Conservation (phyloP, 2,329 filamentous ascomycete genomes). For the Neopestalotiopsis rosae region DNA sequence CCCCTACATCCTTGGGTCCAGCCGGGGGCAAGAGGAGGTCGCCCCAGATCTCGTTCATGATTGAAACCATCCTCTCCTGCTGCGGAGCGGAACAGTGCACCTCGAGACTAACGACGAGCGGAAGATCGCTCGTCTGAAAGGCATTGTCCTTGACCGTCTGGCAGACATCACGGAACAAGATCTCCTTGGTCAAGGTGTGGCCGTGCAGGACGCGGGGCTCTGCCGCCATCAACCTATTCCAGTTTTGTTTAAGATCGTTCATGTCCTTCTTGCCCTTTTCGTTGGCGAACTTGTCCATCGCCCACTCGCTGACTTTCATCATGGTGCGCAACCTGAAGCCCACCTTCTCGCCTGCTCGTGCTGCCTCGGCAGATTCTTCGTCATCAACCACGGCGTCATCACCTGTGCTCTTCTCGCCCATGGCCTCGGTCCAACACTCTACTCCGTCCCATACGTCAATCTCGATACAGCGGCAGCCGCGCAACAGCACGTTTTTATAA, state of each 20-base stretch:
- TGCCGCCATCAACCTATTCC: conserved; percentile 37
- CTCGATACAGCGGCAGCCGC: conserved; percentile 89
- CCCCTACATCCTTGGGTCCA: conserved; percentile 51
- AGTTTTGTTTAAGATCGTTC: neutral
- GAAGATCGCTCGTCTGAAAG: conserved; percentile 78
- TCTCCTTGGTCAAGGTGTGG: conserved; percentile 87
- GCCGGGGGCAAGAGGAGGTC: conserved; percentile 68
- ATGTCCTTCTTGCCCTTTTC: conserved; percentile 1
- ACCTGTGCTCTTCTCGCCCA: conserved; percentile 60
- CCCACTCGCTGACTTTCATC: conserved; percentile 53
- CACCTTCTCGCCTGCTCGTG: conserved; percentile 63
- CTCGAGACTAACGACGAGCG: conserved; percentile 90
- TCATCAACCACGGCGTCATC: conserved; percentile 37
- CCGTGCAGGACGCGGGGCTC: conserved; percentile 87
- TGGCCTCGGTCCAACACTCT: conserved; percentile 72
- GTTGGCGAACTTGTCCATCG: conserved; percentile 39
- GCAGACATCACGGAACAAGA: conserved; percentile 87
- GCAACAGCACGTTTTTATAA: conserved; percentile 82
- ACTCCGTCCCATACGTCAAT: conserved; percentile 95
- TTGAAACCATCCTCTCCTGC: conserved; percentile 88
- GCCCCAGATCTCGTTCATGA: conserved; percentile 87
- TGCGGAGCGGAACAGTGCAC: conserved; percentile 83
- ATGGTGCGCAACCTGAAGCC: conserved; percentile 68
- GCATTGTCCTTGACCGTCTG: conserved; percentile 78
- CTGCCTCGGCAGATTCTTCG: conserved; percentile 47